Evolutionary conservation across 495 filamentous ascomycete species (phyloP).

Genomic region (Clohesyomyces aquaticus): DNA sequence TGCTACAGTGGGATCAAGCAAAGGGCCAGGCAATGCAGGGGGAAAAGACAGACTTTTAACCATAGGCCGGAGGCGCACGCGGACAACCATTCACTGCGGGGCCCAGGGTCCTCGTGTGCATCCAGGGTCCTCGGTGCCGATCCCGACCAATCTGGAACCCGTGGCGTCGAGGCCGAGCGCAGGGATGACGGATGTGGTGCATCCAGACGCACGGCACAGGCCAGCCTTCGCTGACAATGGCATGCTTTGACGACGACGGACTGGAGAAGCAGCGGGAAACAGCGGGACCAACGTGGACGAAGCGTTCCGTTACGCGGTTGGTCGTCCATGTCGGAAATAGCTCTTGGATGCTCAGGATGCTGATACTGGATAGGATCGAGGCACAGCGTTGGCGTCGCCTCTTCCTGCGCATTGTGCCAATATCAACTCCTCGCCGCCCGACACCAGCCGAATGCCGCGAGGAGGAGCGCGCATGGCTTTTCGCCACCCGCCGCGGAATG

Average conservation of each 20-base stretch:
- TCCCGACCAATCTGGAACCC: conserved; percentile 33
- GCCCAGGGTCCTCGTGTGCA: conserved; percentile 4
- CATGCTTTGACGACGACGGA: conserved; percentile 6
- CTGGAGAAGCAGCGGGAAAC: background rate
- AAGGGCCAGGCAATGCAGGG: conserved; percentile 3
- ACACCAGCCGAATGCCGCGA: conserved; percentile 4
- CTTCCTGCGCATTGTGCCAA: no score
- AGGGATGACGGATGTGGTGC: conserved; percentile 29
- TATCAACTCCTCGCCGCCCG: background rate
- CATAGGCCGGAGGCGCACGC: conserved; percentile 24
- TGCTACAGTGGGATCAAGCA: conserved; percentile 1
- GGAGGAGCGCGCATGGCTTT: conserved; percentile 9
- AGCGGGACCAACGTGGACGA: no score
- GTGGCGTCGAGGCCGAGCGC: background rate
- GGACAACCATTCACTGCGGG: conserved; percentile 21
- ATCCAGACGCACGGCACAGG: conserved; percentile 26
- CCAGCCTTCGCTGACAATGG: conserved; percentile 5
- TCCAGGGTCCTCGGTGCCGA: conserved; percentile 24
- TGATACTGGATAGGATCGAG: no score
- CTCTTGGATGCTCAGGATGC: no score
- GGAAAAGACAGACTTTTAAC: conserved; percentile 24
- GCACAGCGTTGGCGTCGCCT: conserved; percentile 14
- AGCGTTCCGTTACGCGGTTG: no score
- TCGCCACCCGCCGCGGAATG: conserved; percentile 19
- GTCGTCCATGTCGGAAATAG: no score